Evolutionary conservation across 2,329 filamentous ascomycete species (phyloP), one percentile per base, ranked within the genome.

Genomic region (Volutella citrinella): DNA sequence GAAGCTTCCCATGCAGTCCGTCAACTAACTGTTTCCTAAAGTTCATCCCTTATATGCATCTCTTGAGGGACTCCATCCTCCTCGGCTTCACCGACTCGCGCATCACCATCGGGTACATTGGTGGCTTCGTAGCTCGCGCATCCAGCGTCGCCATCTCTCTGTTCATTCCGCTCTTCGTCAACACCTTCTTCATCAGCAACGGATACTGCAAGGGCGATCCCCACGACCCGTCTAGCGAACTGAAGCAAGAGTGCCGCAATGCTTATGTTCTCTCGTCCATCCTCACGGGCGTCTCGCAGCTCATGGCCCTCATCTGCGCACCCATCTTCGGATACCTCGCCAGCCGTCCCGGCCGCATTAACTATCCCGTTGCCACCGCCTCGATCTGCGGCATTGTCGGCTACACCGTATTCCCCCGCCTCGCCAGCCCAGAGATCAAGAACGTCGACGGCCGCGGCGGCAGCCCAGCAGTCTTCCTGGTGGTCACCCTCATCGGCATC

Each of bases 71-170:
- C 42, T 74, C 85, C 21, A 58, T 90, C 49, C 49, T 79, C 7
- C 73, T 95, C 10, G 90, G 85, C 11, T 79, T 88, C 50, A 79
- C 70, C 8, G 86, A 94, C 55, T 72, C 80, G 9, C 78, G 84
- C 48, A 95, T 98, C 42, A 82, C 80, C 13, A 73, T 97, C 0
- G 91, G 86, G 18, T 98, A 97, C 54, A 68, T 97, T 0, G 93
- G 91, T 43, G 93, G 93, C 3, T 96, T 97, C 52, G 91, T 98
- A 4, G 91, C 90, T 9, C 81, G 93, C 36, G 90, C 93, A 7
- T 96, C 90, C 1, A 95, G 89, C 0, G 93, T 98, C 6, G 91
- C 87, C 32, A 95, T 98, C 46, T 94, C 88, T 1, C 76, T 97
- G 6, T 98, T 97, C 64, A 85, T 98, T 34, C 93, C 93, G 1